phyloP scores from a whole-genome alignment of 2,329 filamentous ascomycete species.

The Colletotrichum chlorophyti region DNA sequence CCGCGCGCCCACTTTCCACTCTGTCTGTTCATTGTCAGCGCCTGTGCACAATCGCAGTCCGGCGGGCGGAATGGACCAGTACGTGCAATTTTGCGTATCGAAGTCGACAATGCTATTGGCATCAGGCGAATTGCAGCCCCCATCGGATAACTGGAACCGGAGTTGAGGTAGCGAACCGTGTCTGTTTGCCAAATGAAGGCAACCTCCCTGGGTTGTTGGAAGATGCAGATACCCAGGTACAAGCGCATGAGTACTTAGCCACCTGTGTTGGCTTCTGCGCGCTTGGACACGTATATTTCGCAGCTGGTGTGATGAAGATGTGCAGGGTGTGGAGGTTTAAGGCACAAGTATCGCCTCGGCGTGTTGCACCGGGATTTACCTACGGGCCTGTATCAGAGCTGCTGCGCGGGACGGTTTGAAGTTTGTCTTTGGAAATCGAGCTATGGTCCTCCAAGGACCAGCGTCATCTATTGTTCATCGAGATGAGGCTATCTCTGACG shows the following conservation, averaged over 20 bases:
- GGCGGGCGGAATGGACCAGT: slow-evolving; percentile 16
- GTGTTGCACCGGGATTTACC: slow-evolving; percentile 21
- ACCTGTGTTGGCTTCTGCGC: too few relatives aligned
- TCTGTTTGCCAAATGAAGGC: slow-evolving; percentile 1
- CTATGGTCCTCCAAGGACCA: not conserved
- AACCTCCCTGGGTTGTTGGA: slow-evolving; percentile 15
- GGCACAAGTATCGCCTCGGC: not conserved
- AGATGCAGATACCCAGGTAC: too few relatives aligned
- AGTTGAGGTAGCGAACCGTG: not conserved
- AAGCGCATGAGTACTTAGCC: too few relatives aligned
- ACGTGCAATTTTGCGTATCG: slow-evolving; percentile 15
- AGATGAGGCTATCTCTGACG: too few relatives aligned
- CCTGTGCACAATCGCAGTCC: slow-evolving; percentile 6
- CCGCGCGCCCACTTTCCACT: not conserved
- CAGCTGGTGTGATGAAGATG: slow-evolving; percentile 12
- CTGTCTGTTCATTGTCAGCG: not conserved
- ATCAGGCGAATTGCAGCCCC: slow-evolving; percentile 2
- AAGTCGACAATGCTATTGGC: slow-evolving; percentile 2
- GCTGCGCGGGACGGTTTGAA: not conserved
- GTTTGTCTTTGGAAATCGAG: slow-evolving; percentile 5
- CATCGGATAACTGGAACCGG: not conserved
- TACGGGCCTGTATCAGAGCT: slow-evolving; percentile 11
- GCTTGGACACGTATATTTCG: too few relatives aligned
- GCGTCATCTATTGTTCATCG: not conserved
- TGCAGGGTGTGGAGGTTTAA: slow-evolving; percentile 21